Base-by-base conservation (phyloP, 2,329 filamentous ascomycete genomes). In the Sporothrix brunneoviolacea region DNA sequence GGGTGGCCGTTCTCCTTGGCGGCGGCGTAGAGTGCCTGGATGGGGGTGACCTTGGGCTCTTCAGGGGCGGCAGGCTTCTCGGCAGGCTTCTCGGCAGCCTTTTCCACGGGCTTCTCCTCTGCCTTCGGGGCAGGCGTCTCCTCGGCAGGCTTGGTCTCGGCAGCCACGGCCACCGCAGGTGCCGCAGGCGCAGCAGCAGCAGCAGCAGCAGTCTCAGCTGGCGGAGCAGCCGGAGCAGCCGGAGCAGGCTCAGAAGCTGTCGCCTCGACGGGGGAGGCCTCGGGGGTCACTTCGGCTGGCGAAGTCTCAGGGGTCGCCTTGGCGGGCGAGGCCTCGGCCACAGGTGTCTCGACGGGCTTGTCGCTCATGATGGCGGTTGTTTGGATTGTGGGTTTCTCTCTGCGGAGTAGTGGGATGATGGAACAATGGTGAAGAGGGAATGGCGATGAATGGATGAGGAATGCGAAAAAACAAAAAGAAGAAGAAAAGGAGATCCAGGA, bases 1-100 rank as follows among this genome's bases (percentile, higher is more conserved):
- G 70, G 70, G 68, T 95, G 77, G 15, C 70, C 74, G 46, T 53
- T 27, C 4, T 53, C 50, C 51, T 62, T 50, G 41, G 59, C 60
- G 15, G 57, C 51, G 4, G 52, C 54, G 58, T 58, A 65, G 9
- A 67, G 57, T 27, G 61, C 35, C 53, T 58, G 54, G 37, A 59
- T 36, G 21, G 54, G 51, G 10, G 38, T 38, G 28, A 45, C 35
- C 15, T 18, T 27, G 36, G 51, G 24, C 28, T 47, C 50, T n/a
- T 49, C 48, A 12, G 38, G 38, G 16, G 36, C 50, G 16, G 44
- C 50, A 4, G 51, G 36, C 28, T 50, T 13, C 19, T 43, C 48
- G n/a, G 51, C 42, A 4, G 52, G 27, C 28, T 33, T 30, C 13
- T 37, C 27, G 12, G 22, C 27, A 8, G 19, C 27, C n/a, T n/a